These are phyloP conservation scores for Grosmannia huntii DNA, from an alignment of 2,329 filamentous ascomycete genomes.

Conservation along the genomic window DNA sequence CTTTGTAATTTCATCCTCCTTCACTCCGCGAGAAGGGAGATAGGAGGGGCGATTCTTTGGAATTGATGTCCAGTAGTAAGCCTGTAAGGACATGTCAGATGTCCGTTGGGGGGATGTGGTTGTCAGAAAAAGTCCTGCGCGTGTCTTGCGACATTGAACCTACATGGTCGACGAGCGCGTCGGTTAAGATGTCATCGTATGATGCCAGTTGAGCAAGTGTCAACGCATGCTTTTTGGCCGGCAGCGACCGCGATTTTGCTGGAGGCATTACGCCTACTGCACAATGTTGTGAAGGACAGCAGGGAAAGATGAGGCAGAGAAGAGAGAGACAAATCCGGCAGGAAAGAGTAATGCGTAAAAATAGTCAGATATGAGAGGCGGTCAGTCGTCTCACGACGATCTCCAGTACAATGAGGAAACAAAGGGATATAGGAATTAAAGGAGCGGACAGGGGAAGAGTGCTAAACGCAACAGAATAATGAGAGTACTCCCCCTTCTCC, in stretches of 20 bases:
- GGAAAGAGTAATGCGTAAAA: background rate
- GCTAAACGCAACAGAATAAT: background rate
- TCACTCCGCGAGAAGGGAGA: slow-evolving; percentile 68
- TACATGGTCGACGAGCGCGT: slow-evolving; percentile 91
- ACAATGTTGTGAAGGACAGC: background rate
- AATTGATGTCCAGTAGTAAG: slow-evolving; percentile 92
- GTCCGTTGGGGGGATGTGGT: background rate
- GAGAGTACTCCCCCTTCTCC: background rate
- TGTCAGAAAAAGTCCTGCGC: background rate
- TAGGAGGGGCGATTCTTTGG: slow-evolving; percentile 89
- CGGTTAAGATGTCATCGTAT: slow-evolving; percentile 92
- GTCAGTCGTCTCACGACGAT: background rate
- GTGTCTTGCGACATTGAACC: slow-evolving; percentile 22
- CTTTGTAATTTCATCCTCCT: slow-evolving; percentile 46
- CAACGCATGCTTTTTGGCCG: slow-evolving; percentile 54
- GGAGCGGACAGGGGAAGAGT: background rate
- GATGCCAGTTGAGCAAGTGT: slow-evolving; percentile 78
- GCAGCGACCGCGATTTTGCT: slow-evolving; percentile 1
- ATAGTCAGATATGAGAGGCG: background rate
- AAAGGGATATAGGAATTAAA: background rate
- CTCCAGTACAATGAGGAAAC: background rate
- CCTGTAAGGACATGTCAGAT: slow-evolving; percentile 34
- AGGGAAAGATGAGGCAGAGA: background rate
- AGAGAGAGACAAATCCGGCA: background rate
- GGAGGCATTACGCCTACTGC: slow-evolving; percentile 7